Evolutionary conservation across 805 yeast species (phyloP).

Genomic region (Kazachstania kunashirensis): DNA sequence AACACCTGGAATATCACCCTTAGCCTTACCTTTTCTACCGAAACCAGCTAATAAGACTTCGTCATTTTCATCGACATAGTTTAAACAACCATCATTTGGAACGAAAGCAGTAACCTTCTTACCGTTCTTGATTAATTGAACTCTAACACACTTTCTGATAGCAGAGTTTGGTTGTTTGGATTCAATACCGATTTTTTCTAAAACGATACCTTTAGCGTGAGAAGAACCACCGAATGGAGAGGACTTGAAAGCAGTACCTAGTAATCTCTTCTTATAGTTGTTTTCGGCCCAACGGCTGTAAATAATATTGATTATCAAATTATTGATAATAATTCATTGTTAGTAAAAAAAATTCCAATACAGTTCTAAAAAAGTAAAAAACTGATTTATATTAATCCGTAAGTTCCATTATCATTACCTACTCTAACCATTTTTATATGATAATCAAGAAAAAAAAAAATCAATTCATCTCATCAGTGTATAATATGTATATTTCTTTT

Average conservation of each 20-base stretch:
- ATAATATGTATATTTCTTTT: too few species aligned
- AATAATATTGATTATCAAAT: constrained; percentile 3
- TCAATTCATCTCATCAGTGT: too few species aligned
- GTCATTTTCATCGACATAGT: constrained; percentile 99
- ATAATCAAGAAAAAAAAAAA: too few species aligned
- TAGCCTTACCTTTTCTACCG: constrained; percentile 99
- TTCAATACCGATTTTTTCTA: constrained; percentile 99
- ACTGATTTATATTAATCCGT: too few species aligned
- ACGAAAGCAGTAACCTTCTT: constrained; percentile 99
- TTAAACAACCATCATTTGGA: constrained; percentile 99
- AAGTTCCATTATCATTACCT: too few species aligned
- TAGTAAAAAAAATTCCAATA: too few species aligned
- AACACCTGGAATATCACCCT: constrained; percentile 99
- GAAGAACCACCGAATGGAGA: constrained; percentile 99
- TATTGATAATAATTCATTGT: constrained; percentile 3
- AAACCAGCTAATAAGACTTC: constrained; percentile 99
- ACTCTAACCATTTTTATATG: too few species aligned
- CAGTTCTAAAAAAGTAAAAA: too few species aligned
- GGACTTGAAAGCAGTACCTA: constrained; percentile 99
- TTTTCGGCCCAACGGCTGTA: constrained; percentile 96
- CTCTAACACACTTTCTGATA: constrained; percentile 99
- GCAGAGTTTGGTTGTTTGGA: constrained; percentile 99
- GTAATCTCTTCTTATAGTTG: constrained; percentile 95
- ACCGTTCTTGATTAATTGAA: constrained; percentile 99
- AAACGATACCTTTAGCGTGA: constrained; percentile 99